phyloP scores from a whole-genome alignment of 805 yeast species.

The Lipomyces lipofer region DNA sequence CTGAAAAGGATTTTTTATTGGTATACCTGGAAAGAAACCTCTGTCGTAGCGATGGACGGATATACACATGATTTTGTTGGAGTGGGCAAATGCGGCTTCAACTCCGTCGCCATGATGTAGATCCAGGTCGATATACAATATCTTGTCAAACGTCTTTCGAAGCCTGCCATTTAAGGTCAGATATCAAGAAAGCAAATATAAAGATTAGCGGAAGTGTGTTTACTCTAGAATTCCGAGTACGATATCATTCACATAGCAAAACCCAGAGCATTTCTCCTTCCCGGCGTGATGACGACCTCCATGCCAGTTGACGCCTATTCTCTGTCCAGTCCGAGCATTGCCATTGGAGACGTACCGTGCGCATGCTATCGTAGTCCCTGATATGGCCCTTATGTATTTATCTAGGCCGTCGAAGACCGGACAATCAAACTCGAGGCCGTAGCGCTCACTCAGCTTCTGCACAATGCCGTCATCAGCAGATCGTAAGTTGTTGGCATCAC shows the following conservation, averaged over 20 bases:
- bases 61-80: slow-evolving; percentile 57
- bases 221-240: slow-evolving; percentile 53
- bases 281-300: slow-evolving; percentile 93
- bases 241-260: slow-evolving; percentile 82
- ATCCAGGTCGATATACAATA: slow-evolving; percentile 70
- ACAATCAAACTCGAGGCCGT: slow-evolving; percentile 63
- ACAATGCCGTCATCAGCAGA: slow-evolving; percentile 1
- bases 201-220: background rate
- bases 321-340: slow-evolving; percentile 5
- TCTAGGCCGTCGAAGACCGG: slow-evolving; percentile 57
- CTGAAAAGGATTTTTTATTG: background rate
- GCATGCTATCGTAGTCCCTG: slow-evolving; percentile 60
- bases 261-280: slow-evolving; percentile 84
- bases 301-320: slow-evolving; percentile 65
- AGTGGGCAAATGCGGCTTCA: slow-evolving; percentile 58
- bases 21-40: slow-evolving; percentile 70
- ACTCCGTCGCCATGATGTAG: slow-evolving; percentile 84
- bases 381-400: slow-evolving; percentile 50
- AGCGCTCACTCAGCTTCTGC: slow-evolving; percentile 35
- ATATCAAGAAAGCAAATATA: background rate
- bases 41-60: slow-evolving; percentile 64
- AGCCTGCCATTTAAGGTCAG: slow-evolving; percentile 36
- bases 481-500: slow-evolving; percentile 8
- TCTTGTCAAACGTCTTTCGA: slow-evolving; percentile 47
- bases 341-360: slow-evolving; percentile 42